Conservation (phyloP, 2,329 filamentous ascomycete genomes). For the Pseudogymnoascus sp. region DNA sequence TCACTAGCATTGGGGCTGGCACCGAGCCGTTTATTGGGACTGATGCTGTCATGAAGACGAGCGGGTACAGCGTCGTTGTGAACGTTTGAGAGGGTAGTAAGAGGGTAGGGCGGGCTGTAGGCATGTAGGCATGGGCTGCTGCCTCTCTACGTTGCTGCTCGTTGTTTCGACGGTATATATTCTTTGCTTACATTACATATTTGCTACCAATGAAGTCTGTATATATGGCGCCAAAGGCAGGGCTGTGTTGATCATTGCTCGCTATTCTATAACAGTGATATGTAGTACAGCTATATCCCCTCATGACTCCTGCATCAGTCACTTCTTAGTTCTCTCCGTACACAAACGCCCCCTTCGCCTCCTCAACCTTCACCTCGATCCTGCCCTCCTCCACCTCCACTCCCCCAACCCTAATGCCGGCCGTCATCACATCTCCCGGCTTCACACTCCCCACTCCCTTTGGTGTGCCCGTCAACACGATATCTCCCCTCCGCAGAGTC, state of each 20-base stretch:
- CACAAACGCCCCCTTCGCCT: slow-evolving; percentile 33
- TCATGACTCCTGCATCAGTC: background rate
- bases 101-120: background rate
- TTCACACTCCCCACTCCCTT: slow-evolving; percentile 87
- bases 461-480: slow-evolving; percentile 93
- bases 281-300: background rate
- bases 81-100: background rate
- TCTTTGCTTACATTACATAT: slow-evolving; percentile 1
- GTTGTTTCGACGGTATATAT: background rate
- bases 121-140: background rate
- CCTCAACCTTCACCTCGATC: slow-evolving; percentile 77
- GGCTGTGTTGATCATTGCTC: background rate
- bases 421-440: slow-evolving; percentile 80
- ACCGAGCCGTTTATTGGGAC: slow-evolving; percentile 50
- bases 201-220: background rate
- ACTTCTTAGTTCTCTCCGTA: background rate
- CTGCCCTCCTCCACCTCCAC: slow-evolving; percentile 77
- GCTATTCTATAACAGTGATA: slow-evolving; percentile 7
- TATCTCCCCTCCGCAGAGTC: slow-evolving; percentile 85
- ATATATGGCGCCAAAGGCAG: background rate
- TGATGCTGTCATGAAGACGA: slow-evolving; percentile 38
- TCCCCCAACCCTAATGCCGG: slow-evolving; percentile 71
- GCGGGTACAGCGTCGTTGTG: slow-evolving; percentile 26
- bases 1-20: slow-evolving; percentile 46
- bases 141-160: background rate